A percentile compares a stretch with the other conserved stretches of the same genome.
Conservation (phyloP, 805 yeast genomes). For the Millerago galiae region DNA sequence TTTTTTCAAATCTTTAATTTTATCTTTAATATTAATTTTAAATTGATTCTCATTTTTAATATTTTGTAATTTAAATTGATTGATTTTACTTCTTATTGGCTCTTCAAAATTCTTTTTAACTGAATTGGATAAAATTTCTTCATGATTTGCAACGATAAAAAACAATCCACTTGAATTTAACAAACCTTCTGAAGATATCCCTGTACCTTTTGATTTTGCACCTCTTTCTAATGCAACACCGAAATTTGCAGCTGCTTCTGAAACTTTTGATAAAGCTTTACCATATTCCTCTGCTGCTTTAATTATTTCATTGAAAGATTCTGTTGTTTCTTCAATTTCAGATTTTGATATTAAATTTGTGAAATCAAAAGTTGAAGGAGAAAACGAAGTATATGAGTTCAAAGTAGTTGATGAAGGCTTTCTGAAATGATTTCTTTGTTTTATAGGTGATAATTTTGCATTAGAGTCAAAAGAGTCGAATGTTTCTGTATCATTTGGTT, state of each 20-base stretch:
- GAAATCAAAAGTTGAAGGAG: constrained; percentile 45
- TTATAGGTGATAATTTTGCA: background rate
- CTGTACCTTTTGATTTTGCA: constrained; percentile 58
- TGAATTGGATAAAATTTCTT: constrained; percentile 57
- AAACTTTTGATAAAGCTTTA: constrained; percentile 37
- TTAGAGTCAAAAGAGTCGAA: background rate
- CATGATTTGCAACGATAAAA: constrained; percentile 69
- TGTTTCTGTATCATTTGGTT: background rate
- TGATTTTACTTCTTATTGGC: constrained; percentile 43
- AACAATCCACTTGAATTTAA: constrained; percentile 73
- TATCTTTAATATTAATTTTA: constrained; percentile 44
- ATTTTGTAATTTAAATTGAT: constrained; percentile 37
- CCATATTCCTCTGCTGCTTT: constrained; percentile 41
- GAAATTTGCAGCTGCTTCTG: constrained; percentile 62
- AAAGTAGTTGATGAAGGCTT: constrained; percentile 6
- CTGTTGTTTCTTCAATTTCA: constrained; percentile 48
- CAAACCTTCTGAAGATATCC: constrained; percentile 54
- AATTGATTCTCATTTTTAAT: constrained; percentile 45
- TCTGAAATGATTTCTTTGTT: background rate
- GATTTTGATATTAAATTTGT: constrained; percentile 53
- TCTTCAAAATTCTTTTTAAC: constrained; percentile 47
- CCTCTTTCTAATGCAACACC: constrained; percentile 64
- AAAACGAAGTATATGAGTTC: constrained; percentile 19
- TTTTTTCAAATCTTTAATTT: constrained; percentile 44
- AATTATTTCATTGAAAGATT: constrained; percentile 41